These are phyloP conservation scores for Harrya chromipes DNA, from an alignment of 768 basidiomycete species.

Conservation along the genomic window DNA sequence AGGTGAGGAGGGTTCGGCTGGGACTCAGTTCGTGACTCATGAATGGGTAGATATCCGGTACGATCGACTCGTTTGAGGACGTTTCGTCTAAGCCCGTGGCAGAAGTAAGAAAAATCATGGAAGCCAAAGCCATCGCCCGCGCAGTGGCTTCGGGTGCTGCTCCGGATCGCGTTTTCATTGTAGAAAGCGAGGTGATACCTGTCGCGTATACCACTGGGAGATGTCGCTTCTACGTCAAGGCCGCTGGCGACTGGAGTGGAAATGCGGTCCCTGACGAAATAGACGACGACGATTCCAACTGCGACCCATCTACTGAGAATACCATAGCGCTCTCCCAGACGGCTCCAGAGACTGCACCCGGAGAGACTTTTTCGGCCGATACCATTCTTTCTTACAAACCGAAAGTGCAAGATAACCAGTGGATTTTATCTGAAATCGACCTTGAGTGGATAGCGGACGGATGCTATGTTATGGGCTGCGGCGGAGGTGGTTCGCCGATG, in stretches of 20 bases:
- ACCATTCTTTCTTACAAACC: slow-evolving; percentile 38
- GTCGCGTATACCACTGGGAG: slow-evolving; percentile 32
- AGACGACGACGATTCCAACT: slow-evolving; percentile 10
- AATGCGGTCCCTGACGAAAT: slow-evolving; percentile 19
- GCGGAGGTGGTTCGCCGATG: slow-evolving; percentile 61
- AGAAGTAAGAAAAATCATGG: slow-evolving; percentile 34
- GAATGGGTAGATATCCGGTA: slow-evolving; percentile 38
- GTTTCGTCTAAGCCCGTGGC: slow-evolving; percentile 32
- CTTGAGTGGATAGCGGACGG: slow-evolving; percentile 62
- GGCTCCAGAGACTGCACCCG: slow-evolving; percentile 4
- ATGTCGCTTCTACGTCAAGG: slow-evolving; percentile 52
- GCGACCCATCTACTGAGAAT: slow-evolving; percentile 4
- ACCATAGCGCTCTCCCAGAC: not conserved
- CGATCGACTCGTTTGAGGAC: slow-evolving; percentile 45
- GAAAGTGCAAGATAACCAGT: slow-evolving; percentile 38
- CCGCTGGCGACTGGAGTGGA: slow-evolving; percentile 50
- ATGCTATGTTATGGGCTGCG: slow-evolving; percentile 59
- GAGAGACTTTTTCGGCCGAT: slow-evolving; percentile 16
- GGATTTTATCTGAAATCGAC: slow-evolving; percentile 46
- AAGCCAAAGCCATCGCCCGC: slow-evolving; percentile 38
- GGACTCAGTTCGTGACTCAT: slow-evolving; percentile 3
- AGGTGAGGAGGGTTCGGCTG: slow-evolving; percentile 20
- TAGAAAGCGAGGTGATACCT: slow-evolving; percentile 55
- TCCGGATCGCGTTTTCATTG: slow-evolving; percentile 42
- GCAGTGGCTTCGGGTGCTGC: slow-evolving; percentile 47